Percentiles rank a stretch among this genome's conserved stretches.
phyloP scores from a whole-genome alignment of 2,329 filamentous ascomycete genomes.

The Saccharata proteae region DNA sequence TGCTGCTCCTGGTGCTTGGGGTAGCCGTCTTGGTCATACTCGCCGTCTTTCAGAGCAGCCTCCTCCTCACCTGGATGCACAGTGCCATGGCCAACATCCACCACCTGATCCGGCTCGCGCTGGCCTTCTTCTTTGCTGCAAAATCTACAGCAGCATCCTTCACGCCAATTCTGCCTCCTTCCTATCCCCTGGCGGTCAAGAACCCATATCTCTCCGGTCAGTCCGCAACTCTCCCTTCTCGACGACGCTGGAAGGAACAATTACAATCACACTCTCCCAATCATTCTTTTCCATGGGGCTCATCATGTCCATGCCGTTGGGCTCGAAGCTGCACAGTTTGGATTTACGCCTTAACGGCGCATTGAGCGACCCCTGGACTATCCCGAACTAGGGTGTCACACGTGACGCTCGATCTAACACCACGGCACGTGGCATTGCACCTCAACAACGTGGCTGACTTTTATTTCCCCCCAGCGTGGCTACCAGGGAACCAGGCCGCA shows the following conservation, averaged over 20 bases:
- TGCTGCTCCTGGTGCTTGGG: constrained; percentile 4
- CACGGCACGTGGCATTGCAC: no score
- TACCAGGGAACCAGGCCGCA: constrained; percentile 27
- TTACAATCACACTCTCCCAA: no score
- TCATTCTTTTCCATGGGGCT: no score
- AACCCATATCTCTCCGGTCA: constrained; percentile 30
- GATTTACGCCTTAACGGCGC: no score
- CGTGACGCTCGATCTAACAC: no score
- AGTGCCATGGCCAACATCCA: constrained; percentile 5
- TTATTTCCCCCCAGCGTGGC: constrained; percentile 28
- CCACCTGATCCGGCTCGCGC: constrained; percentile 2
- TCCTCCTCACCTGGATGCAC: no score
- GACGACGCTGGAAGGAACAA: no score
- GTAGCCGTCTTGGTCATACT: constrained; percentile 2
- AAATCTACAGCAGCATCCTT: constrained; percentile 9
- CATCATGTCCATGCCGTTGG: no score
- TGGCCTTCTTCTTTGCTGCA: constrained; percentile 4
- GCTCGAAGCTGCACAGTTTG: no score
- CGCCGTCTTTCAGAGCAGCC: constrained; percentile 4
- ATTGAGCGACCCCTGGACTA: no score
- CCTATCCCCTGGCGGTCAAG: constrained; percentile 32
- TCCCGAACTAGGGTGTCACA: no score
- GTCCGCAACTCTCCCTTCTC: neutral
- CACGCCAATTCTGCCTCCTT: constrained; percentile 24
- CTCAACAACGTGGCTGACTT: no score